phyloP scores from a whole-genome alignment of 129 eudicot genomes.

The Saposhnikovia divaricata region DNA sequence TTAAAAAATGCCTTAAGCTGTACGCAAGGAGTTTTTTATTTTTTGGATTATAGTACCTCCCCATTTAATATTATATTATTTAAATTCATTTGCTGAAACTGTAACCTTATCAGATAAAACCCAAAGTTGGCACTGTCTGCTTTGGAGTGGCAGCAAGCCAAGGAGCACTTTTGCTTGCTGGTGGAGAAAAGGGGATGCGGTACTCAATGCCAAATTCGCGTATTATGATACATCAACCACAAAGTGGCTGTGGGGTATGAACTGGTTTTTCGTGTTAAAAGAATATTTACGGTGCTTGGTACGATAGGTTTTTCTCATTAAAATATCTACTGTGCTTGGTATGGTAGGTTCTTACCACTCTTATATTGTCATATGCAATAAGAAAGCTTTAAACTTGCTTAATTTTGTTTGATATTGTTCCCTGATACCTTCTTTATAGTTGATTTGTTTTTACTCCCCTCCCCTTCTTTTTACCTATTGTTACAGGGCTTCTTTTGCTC shows the following conservation, averaged over 20 bases:
- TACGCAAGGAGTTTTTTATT: not conserved
- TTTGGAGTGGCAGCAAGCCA: conserved; percentile 93
- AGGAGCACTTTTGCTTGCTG: conserved; percentile 92
- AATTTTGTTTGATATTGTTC: not conserved
- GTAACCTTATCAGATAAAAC: conserved; percentile 57
- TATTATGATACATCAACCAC: conserved; percentile 93
- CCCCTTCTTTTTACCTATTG: not conserved
- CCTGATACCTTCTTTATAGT: not conserved
- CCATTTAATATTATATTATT: not conserved
- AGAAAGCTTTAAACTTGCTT: not conserved
- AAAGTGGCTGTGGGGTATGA: conserved; percentile 86
- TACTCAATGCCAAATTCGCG: conserved; percentile 98
- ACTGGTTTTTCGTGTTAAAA: not conserved
- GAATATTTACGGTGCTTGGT: not conserved
- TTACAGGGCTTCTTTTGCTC: not conserved
- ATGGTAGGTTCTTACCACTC: not conserved
- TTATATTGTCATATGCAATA: not conserved
- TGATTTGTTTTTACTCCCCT: not conserved
- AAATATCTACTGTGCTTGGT: not conserved
- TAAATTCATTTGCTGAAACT: not conserved
- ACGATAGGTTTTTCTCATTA: not conserved
- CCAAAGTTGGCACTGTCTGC: conserved; percentile 94
- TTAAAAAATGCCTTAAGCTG: not conserved
- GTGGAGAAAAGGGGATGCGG: conserved; percentile 97
- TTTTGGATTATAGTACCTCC: not conserved